These are phyloP conservation scores for Botryotinia convoluta DNA, from an alignment of 2,329 filamentous ascomycete genomes.

Conservation along the genomic window DNA sequence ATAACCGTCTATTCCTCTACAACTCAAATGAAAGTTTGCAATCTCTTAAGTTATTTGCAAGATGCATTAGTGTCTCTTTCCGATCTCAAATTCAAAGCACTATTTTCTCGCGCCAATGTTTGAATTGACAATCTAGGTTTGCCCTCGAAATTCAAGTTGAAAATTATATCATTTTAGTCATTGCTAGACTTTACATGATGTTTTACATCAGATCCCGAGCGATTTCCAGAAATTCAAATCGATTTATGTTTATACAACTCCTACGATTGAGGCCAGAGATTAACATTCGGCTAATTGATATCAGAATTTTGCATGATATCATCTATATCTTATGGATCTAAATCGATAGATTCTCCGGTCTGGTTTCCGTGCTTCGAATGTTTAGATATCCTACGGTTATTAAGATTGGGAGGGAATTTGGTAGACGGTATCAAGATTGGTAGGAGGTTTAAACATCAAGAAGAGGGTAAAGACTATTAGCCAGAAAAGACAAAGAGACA, in stretches of 20 bases:
- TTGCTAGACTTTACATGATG: not conserved
- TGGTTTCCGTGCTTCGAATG: not conserved
- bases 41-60: not conserved
- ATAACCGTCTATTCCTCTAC: not conserved
- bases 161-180: not conserved
- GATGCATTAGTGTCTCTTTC: not conserved
- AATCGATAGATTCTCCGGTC: not conserved
- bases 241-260: not conserved
- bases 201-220: not conserved
- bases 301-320: not conserved
- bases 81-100: not conserved
- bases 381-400: no score
- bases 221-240: not conserved
- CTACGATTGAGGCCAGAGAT: not conserved
- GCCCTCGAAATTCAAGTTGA: not conserved
- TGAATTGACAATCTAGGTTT: not conserved
- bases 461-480: not conserved
- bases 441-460: not conserved
- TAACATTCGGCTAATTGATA: not conserved
- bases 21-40: not conserved
- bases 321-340: not conserved
- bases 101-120: not conserved
- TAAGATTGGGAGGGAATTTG: not conserved
- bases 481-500: not conserved
- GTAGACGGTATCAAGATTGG: not conserved